phyloP scores from a whole-genome alignment of 2,329 filamentous ascomycete genomes.

The Phoma sp. region DNA sequence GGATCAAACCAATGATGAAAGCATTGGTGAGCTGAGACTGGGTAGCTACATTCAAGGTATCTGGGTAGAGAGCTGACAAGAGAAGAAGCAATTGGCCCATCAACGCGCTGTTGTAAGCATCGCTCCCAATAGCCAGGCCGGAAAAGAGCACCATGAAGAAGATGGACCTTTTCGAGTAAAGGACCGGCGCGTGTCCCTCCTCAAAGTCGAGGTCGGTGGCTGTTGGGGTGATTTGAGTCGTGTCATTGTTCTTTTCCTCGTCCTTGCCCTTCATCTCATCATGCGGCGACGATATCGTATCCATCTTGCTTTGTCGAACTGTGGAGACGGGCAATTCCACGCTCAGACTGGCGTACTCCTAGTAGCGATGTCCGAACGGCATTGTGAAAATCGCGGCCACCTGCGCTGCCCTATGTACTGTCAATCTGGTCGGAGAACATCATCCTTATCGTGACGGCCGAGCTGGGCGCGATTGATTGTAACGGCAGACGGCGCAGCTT shows the following conservation, averaged over 20 bases:
- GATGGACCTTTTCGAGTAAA: slow-evolving; percentile 39
- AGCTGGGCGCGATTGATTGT: no score
- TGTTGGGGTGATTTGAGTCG: slow-evolving; percentile 1
- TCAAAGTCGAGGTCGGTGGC: slow-evolving; percentile 14
- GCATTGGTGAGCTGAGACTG: slow-evolving; percentile 43
- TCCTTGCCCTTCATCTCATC: not conserved
- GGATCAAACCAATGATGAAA: slow-evolving; percentile 44
- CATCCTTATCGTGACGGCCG: slow-evolving; percentile 6
- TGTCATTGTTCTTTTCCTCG: not conserved
- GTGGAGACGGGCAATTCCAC: not conserved
- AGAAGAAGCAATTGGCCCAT: slow-evolving; percentile 44
- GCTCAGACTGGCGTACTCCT: not conserved
- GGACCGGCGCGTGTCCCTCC: slow-evolving; percentile 21
- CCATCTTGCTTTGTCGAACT: not conserved
- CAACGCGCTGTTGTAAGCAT: slow-evolving; percentile 46
- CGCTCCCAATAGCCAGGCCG: slow-evolving; percentile 43
- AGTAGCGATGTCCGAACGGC: not conserved
- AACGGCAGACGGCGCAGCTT: slow-evolving; percentile 4
- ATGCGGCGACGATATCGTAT: not conserved
- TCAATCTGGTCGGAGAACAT: slow-evolving; percentile 10
- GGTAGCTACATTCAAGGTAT: slow-evolving; percentile 32
- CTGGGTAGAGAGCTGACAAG: slow-evolving; percentile 41
- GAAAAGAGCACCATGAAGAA: slow-evolving; percentile 46
- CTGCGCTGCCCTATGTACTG: slow-evolving; percentile 6
- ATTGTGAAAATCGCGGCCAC: not conserved